Evolutionary conservation across 192 early-diverging fungal genomes (phyloP).

Genomic region (Rhizoclosmatium sp.): DNA sequence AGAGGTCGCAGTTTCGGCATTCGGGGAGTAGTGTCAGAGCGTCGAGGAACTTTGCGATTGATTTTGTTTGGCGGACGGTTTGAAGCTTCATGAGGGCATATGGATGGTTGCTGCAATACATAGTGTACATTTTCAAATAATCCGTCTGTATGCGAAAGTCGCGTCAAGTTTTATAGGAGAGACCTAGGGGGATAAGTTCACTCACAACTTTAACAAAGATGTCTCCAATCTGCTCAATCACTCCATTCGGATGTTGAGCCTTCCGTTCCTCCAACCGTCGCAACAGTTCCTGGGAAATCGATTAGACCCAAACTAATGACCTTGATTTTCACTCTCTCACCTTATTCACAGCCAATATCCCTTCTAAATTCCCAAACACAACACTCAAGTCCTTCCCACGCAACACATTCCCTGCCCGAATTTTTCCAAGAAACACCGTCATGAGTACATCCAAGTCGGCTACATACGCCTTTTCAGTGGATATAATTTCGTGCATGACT

Average conservation of each 20-base stretch:
- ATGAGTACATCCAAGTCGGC: slow-evolving; percentile 85
- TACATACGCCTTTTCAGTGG: slow-evolving; percentile 91
- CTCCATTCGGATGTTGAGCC: slow-evolving; percentile 26
- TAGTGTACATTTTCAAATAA: slow-evolving; percentile 69
- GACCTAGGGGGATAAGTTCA: not conserved
- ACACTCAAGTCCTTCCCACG: slow-evolving; percentile 59
- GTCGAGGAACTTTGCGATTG: slow-evolving; percentile 59
- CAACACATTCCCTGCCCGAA: slow-evolving; percentile 51
- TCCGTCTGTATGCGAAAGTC: slow-evolving; percentile 47
- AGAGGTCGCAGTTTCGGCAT: slow-evolving; percentile 28
- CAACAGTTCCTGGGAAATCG: slow-evolving; percentile 39
- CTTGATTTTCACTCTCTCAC: not conserved
- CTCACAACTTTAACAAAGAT: slow-evolving; percentile 59
- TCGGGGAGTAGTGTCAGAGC: slow-evolving; percentile 14
- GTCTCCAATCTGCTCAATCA: slow-evolving; percentile 59
- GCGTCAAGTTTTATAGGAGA: not conserved
- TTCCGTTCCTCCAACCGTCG: slow-evolving; percentile 47
- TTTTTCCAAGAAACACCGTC: slow-evolving; percentile 59
- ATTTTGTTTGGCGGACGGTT: slow-evolving; percentile 46
- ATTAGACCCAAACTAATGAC: not conserved
- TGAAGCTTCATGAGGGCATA: slow-evolving; percentile 67
- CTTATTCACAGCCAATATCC: slow-evolving; percentile 54
- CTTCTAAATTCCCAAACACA: slow-evolving; percentile 63
- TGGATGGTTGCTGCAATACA: slow-evolving; percentile 72
- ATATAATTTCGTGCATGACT: slow-evolving; percentile 91